Conservation (phyloP, 2,329 filamentous ascomycete species). For the Zasmidium citrigriseum region DNA sequence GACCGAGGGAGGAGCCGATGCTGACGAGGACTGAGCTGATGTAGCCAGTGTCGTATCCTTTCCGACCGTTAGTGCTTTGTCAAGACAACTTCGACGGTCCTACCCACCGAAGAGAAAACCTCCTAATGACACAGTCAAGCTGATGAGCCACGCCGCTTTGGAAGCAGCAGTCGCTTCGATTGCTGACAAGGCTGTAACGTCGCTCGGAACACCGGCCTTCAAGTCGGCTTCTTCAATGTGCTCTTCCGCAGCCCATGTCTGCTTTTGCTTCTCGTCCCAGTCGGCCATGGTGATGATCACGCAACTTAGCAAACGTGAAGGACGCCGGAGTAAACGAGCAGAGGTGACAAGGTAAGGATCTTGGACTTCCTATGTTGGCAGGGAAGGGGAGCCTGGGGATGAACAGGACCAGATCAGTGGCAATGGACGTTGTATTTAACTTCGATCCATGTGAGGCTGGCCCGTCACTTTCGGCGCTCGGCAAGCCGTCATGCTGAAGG, state of each 20-base stretch:
- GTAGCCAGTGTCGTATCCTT: conserved; percentile 50
- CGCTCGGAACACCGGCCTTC: conserved; percentile 8
- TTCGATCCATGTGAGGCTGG: neutral
- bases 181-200: conserved; percentile 29
- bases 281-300: conserved; percentile 11
- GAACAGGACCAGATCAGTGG: neutral
- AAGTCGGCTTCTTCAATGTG: conserved; percentile 20
- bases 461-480: neutral
- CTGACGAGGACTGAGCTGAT: conserved; percentile 49
- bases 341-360: too few species aligned
- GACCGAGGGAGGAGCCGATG: conserved; percentile 42
- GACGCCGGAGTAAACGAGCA: neutral
- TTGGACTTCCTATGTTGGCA: too few species aligned
- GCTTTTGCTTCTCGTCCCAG: conserved; percentile 16
- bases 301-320: neutral
- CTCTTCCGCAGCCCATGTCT: conserved; percentile 18
- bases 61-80: conserved; percentile 1
- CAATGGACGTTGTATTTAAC: conserved; percentile 12
- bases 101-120: conserved; percentile 32
- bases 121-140: conserved; percentile 39
- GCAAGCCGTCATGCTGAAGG: neutral
- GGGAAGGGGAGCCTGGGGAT: conserved; percentile 1
- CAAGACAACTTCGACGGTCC: conserved; percentile 2
- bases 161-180: conserved; percentile 44
- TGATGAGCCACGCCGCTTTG: conserved; percentile 42